These are phyloP conservation scores for Dendrothele bispora DNA, from an alignment of 768 basidiomycete genomes.

Conservation along the genomic window DNA sequence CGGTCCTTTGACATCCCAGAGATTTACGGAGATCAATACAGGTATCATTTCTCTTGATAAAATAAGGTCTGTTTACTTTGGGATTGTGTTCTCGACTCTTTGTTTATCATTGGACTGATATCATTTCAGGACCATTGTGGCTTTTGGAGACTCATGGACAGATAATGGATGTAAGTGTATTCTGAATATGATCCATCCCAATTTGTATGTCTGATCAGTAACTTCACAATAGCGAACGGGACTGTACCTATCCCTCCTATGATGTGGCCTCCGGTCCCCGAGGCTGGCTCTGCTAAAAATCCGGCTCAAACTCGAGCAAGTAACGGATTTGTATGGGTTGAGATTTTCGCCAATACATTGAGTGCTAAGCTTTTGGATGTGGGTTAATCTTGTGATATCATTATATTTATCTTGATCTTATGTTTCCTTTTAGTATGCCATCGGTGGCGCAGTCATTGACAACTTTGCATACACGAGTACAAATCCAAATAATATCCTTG, in stretches of 20 bases:
- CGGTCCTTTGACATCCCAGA: constrained; percentile 21
- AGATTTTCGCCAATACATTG: constrained; percentile 27
- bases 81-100: constrained; percentile 21
- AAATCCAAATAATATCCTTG: no score
- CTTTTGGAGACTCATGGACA: no score
- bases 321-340: constrained; percentile 32
- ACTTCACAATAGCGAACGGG: constrained; percentile 32
- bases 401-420: no score
- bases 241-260: constrained; percentile 31
- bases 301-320: constrained; percentile 29
- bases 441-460: no score
- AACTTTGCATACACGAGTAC: no score
- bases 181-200: no score
- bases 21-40: constrained; percentile 25
- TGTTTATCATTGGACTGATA: no score
- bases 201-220: no score
- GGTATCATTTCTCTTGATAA: constrained; percentile 24
- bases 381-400: no score
- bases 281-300: constrained; percentile 26
- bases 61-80: constrained; percentile 19
- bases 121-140: constrained; percentile 22
- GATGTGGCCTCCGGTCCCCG: constrained; percentile 29
- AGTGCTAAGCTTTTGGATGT: constrained; percentile 30
- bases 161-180: no score
- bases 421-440: no score